Evolutionary conservation across 2,329 filamentous ascomycete species (phyloP), one percentile per base, ranked within the genome.

Genomic region (Penicillium sp.): DNA sequence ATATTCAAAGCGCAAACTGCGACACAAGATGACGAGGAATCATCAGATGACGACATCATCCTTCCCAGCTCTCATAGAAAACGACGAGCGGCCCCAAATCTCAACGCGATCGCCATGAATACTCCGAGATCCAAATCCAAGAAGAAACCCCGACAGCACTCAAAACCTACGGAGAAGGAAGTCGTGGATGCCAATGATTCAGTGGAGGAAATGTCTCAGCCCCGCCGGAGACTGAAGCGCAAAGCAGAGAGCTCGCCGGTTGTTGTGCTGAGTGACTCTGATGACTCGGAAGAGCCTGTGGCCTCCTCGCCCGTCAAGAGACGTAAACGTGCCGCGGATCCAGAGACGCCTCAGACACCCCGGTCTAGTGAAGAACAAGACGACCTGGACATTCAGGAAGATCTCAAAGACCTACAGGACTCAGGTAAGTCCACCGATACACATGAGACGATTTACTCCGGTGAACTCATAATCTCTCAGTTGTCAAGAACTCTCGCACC

Each of bases 391-490:
- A 53, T 78, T 2, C 68, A 74, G 33, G 75, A 76, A 45, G 76
- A 79, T 54, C 58, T 78, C 4, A 65, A 70, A 45, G 74, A 75
- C 51, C 66, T 79, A 4, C 68, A 71, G 41, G 74, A 76, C 52
- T 77, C 76, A 45, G 69, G 73, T 72, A 68, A 28, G 10, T 28
- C 35, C 11, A 13, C 2, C 13, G 1, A 5, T 36, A 25, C 5
- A 18, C 41, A 1, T 18, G n/a, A 20, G n/a, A 41, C 5, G 27
- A 25, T 13, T 39, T 14, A 20, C 25, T 18, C 0, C 20, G 8
- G 7, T 18, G n/a, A 18, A 20, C 49, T 68, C 61, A 59, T 44
- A 16, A 46, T 14, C 18, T 49, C 16, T 31, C 51, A 74, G 71
- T 69, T 35, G 63, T 71, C 3, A 72, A 66, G 31, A 62, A 68